Evolutionary conservation across 176 grass and related monocot genomes (phyloP).

Genomic region (Tuctoria greenei): DNA sequence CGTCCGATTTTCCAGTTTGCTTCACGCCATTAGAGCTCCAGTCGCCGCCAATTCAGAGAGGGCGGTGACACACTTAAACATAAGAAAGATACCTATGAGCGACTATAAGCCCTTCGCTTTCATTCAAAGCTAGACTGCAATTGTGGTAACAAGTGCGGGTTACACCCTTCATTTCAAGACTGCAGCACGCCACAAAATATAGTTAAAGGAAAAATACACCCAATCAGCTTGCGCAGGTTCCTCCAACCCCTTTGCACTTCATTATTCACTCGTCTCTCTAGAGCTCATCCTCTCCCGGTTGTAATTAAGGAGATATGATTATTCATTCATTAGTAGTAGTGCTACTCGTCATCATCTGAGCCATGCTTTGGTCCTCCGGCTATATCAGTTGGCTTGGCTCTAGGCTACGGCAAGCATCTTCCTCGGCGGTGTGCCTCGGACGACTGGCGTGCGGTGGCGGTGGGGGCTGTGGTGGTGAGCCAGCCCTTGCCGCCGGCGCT

Average conservation of each 20-base stretch:
- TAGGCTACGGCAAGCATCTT: conserved; percentile 41
- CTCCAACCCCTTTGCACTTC: neutral
- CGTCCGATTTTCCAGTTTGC: too few relatives aligned
- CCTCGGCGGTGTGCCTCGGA: conserved; percentile 25
- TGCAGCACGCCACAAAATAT: neutral
- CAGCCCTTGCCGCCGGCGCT: conserved; percentile 19
- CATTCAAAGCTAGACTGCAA: neutral
- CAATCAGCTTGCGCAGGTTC: neutral
- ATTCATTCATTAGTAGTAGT: neutral
- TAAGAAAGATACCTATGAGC: neutral
- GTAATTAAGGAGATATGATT: conserved; percentile 1
- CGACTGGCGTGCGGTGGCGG: conserved; percentile 15
- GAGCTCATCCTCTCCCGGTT: neutral
- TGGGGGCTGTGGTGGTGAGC: conserved; percentile 19
- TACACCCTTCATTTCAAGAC: conserved; percentile 10
- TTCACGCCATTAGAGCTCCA: too few relatives aligned
- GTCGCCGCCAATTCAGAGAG: too few relatives aligned
- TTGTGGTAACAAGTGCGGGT: conserved; percentile 11
- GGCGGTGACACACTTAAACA: neutral
- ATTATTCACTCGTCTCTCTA: neutral
- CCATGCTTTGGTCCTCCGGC: neutral
- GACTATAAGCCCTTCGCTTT: neutral
- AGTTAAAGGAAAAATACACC: neutral
- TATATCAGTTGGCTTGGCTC: neutral
- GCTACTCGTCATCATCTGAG: neutral